Percentiles rank a stretch among this genome's conserved stretches.
Evolutionary conservation across 495 filamentous ascomycete species (phyloP).

Genomic region (Penicilliopsis zonata): DNA sequence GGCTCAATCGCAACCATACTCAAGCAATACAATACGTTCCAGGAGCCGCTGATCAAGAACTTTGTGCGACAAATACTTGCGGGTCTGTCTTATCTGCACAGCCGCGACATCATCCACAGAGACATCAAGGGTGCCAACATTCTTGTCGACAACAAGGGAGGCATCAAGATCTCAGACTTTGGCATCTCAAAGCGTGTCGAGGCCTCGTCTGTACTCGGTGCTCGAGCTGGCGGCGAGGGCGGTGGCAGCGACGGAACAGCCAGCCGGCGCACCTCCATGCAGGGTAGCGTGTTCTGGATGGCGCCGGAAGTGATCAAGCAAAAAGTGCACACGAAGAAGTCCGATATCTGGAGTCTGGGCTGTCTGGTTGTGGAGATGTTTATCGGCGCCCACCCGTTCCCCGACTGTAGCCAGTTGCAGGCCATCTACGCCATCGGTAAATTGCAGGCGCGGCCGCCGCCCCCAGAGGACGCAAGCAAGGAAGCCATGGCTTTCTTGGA

Average conservation of each 20-base stretch:
- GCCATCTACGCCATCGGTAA: constrained; percentile 98
- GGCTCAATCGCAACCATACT: constrained; percentile 97
- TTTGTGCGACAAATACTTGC: constrained; percentile 94
- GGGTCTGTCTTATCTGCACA: constrained; percentile 92
- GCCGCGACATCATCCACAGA: constrained; percentile 91
- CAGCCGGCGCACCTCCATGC: constrained; percentile 81
- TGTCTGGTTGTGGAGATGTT: constrained; percentile 99
- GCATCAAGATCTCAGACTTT: constrained; percentile 99
- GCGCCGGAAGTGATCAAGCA: constrained; percentile 97
- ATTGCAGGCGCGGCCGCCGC: constrained; percentile 74
- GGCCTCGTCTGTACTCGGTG: constrained; percentile 51
- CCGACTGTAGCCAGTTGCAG: constrained; percentile 91
- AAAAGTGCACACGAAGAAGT: constrained; percentile 94
- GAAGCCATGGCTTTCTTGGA: constrained; percentile 80
- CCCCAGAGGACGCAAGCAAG: constrained; percentile 72
- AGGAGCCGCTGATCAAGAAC: constrained; percentile 87
- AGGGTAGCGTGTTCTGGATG: constrained; percentile 99
- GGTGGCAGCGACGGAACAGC: constrained; percentile 47
- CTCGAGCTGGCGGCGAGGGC: constrained; percentile 36
- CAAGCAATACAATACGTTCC: constrained; percentile 90
- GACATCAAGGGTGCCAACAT: constrained; percentile 99
- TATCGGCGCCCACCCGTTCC: constrained; percentile 91
- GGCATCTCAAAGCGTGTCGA: constrained; percentile 97
- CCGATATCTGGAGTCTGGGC: constrained; percentile 98
- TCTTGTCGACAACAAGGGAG: constrained; percentile 96